Base-by-base conservation (phyloP, 345 rosid species). In the Gossypioides kirkii region DNA sequence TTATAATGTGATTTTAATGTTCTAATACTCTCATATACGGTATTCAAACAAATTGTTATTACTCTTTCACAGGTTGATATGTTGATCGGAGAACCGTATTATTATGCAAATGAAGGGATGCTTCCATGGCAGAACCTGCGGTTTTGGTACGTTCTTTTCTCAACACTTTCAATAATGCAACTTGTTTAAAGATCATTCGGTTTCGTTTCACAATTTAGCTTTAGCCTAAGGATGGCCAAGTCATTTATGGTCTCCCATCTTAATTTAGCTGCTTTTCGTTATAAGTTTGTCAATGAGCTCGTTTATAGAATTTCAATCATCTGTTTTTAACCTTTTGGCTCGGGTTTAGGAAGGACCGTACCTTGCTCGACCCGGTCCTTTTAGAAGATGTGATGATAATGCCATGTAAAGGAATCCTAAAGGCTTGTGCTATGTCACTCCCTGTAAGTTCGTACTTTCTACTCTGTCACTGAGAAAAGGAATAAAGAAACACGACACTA, bases 111-210 rank as follows among this genome's bases (percentile, higher is more conserved):
- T 78, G 97, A 92, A 60, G 86, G 86, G 78, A 81, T 80, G 80
- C 97, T 95, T 78, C 99, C 96, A 2, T 95, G 99, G 97, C 90
- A 90, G 72, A 88, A 88, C 82, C 88, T 95, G 69, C 94, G 96
- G 45, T 95, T 95, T 82, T 95, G 99, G 99, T 95, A 84, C 17
- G 70, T 78, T 38, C 63, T 71, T 26, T 55, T 14, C 14, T 59
- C 49, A n/a, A 18, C 23, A 28, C 42, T 17, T 73, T n/a, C 63
- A 17, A 23, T 56, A 23, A 43, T 2, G 46, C 52, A 20, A 36
- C 13, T 42, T 41, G 12, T 16, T 42, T 17, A 28, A 17, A 26
- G 70, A 49, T 49, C 72, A 68, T 68, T 25, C 14, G 10, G 23
- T 2, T 2, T 26, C 25, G 43, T 68, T 16, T 47, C 14, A 8